A percentile compares a stretch with the other conserved stretches of the same genome.
phyloP scores from a whole-genome alignment of 1,284 basidiomycete species.

The Moesziomyces globuligerus region DNA sequence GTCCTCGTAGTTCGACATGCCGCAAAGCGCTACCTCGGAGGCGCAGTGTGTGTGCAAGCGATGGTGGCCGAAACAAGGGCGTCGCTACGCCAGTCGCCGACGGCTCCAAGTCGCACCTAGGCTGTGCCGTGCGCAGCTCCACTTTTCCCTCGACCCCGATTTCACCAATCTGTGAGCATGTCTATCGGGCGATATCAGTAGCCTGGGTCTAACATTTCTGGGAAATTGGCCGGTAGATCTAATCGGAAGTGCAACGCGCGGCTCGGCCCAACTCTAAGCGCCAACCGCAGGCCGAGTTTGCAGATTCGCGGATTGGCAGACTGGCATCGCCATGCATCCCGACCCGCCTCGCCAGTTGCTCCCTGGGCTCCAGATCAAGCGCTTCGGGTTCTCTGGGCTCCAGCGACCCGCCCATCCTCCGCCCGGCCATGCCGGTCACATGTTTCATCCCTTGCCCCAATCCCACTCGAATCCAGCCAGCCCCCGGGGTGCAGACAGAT shows the following conservation, averaged over 20 bases:
- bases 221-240: too few species aligned
- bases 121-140: not conserved
- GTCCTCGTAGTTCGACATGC: conserved; percentile 54
- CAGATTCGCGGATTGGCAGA: not conserved
- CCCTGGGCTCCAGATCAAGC: conserved; percentile 27
- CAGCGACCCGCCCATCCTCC: too few species aligned
- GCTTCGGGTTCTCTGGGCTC: conserved; percentile 47
- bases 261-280: too few species aligned
- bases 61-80: not conserved
- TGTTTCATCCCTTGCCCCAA: conserved; percentile 1
- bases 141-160: not conserved
- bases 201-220: too few species aligned
- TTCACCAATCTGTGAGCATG: too few species aligned
- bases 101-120: too few species aligned
- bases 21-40: not conserved
- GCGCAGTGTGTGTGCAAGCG: not conserved
- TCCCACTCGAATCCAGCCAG: too few species aligned
- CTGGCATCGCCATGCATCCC: not conserved
- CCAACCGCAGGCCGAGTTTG: not conserved
- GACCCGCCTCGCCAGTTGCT: conserved; percentile 5
- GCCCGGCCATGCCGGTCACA: too few species aligned
- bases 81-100: too few species aligned
- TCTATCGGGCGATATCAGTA: too few species aligned
- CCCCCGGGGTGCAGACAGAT: too few species aligned
- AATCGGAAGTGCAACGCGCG: too few species aligned